Evolutionary conservation across 148 eudicot genomes (phyloP).

Genomic region (Fagopyrum esculentum): DNA sequence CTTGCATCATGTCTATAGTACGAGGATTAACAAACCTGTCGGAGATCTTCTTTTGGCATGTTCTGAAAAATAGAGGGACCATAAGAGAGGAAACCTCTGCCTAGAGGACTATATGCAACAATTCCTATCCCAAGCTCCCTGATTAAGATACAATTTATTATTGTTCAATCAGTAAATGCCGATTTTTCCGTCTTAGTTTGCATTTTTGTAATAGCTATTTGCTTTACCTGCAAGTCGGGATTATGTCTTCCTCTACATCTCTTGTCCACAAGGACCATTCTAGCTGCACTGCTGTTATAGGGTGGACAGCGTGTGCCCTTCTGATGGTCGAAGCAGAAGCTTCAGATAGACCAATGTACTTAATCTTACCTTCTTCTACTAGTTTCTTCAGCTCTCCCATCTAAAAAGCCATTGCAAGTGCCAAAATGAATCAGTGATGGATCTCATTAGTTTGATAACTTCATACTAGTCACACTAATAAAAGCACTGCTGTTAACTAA

Average conservation of each 20-base stretch:
- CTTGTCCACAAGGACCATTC: background rate
- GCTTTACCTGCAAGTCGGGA: constrained; percentile 17
- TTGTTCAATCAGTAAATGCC: too few relatives aligned
- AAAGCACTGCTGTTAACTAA: too few relatives aligned
- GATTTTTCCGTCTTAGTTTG: too few relatives aligned
- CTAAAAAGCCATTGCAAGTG: too few relatives aligned
- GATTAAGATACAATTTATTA: too few relatives aligned
- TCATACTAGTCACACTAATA: too few relatives aligned
- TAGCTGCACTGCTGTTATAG: constrained; percentile 17
- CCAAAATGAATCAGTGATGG: too few relatives aligned
- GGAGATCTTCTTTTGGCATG: background rate
- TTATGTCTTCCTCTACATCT: constrained; percentile 17
- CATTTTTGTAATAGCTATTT: background rate
- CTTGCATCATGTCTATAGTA: background rate
- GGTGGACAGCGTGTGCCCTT: constrained; percentile 20
- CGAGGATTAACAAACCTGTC: constrained; percentile 10
- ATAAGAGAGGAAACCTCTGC: too few relatives aligned
- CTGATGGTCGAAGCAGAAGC: constrained; percentile 19
- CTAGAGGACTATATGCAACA: too few relatives aligned
- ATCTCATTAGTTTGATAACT: too few relatives aligned
- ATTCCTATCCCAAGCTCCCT: constrained; percentile 6
- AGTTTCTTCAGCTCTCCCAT: constrained; percentile 21
- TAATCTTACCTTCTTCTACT: constrained; percentile 18
- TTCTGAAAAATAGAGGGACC: too few relatives aligned
- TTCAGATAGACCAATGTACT: constrained; percentile 17